Base-by-base conservation (phyloP, 78 protist species). In the Speleostelium caveatum region DNA sequence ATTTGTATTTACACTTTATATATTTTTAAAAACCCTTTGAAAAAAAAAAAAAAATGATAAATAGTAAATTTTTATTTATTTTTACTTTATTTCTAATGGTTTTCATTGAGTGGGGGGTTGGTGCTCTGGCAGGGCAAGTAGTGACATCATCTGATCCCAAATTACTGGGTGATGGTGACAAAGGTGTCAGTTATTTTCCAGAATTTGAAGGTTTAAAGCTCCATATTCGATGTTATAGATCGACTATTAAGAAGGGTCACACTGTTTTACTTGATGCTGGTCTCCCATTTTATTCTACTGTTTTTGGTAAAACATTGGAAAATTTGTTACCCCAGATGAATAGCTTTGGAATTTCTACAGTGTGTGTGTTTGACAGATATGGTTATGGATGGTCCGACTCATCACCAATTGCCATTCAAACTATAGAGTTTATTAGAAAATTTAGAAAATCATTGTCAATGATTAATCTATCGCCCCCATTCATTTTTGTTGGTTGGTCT, bases 221-320 rank as follows among this genome's bases (percentile, higher is more conserved):
- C 12, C 86, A 76, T n/a, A 76, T 76, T n/a, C 41, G 86, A 39
- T 76, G 86, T 22, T 76, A 76, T 63, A 24, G 17, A n/a, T 63
- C 61, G 61, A 33, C n/a, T n/a, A 56, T 49, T 67, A 66, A 21
- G 2, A n/a, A 69, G 17, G 69, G 69, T 22, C 61, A 60, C 12
- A 49, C 41, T 19, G 60, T 35, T 3, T 0, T 76, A 1, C 63
- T 76, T 32, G 86, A 76, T 63, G 17, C 66, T n/a, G 86, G 86
- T 1, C 0, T 76, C 5, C 86, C 86, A 63, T 61, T 76, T 66
- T 45, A n/a, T 32, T 76, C 86, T 3, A 39, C 68, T 3, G 61
- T 53, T 1, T 76, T 17, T 28, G 86, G 61, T n/a, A 28, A 30
- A 10, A 42, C 63, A 0, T 42, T 76, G n/a, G 62, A 49, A 24